Evolutionary conservation across 257 asterid species (phyloP).

Genomic region (Penstemon newberryi): DNA sequence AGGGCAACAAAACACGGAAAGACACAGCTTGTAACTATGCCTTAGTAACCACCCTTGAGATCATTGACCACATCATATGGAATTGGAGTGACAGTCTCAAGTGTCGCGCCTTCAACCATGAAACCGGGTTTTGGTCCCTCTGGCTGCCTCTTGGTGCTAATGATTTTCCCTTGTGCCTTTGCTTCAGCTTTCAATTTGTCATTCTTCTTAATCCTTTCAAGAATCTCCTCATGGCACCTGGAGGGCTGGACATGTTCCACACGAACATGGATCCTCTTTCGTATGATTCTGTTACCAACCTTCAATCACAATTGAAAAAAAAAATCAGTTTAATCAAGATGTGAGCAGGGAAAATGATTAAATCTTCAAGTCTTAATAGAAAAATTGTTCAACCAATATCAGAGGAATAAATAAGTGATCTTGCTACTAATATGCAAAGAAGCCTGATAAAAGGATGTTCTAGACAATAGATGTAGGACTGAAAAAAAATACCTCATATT

Average conservation of each 20-base stretch:
- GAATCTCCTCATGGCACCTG: slow-evolving; percentile 65
- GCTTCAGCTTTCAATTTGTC: slow-evolving; percentile 72
- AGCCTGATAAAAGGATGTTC: too few species aligned
- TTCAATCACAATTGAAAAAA: slow-evolving; percentile 17
- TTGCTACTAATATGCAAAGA: too few species aligned
- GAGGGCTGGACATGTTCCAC: slow-evolving; percentile 77
- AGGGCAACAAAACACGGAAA: slow-evolving; percentile 1
- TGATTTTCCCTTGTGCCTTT: slow-evolving; percentile 61
- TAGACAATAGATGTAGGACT: too few species aligned
- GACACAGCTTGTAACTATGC: background rate
- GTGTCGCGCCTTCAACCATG: slow-evolving; percentile 70
- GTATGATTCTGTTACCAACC: slow-evolving; percentile 68
- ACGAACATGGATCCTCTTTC: slow-evolving; percentile 74
- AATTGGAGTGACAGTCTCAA: slow-evolving; percentile 87
- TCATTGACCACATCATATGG: slow-evolving; percentile 94
- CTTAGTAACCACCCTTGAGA: slow-evolving; percentile 87
- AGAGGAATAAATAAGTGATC: too few species aligned
- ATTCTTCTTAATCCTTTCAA: slow-evolving; percentile 55
- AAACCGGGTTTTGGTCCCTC: slow-evolving; percentile 82
- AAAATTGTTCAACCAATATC: too few species aligned
- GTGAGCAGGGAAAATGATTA: too few species aligned
- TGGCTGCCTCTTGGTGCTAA: slow-evolving; percentile 85
- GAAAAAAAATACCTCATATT: too few species aligned
- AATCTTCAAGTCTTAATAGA: too few species aligned
- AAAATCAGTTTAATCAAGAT: background rate